Conservation (phyloP, 129 eudicot genomes). For the Centella asiatica region DNA sequence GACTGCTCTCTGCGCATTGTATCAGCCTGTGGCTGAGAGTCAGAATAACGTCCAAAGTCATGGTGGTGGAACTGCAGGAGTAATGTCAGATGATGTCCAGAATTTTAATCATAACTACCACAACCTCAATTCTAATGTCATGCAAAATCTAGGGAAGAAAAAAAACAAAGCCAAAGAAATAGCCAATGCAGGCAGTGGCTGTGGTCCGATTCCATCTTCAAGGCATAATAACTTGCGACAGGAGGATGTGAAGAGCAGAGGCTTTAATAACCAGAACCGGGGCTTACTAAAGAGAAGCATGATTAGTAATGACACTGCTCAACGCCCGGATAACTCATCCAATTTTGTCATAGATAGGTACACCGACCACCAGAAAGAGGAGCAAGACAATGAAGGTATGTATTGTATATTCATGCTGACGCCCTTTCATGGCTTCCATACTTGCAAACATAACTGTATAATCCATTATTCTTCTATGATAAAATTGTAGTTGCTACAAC, state of each 20-base stretch:
- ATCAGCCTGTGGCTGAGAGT: constrained; percentile 23
- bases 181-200: constrained; percentile 16
- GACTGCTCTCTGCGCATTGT: constrained; percentile 34
- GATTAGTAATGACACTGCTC: constrained; percentile 19
- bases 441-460: constrained; percentile 6
- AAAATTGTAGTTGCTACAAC: constrained; percentile 43
- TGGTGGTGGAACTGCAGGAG: constrained; percentile 19
- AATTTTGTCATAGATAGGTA: constrained; percentile 11
- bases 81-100: constrained; percentile 21
- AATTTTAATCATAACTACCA: constrained; percentile 17
- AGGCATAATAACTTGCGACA: constrained; percentile 23
- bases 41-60: constrained; percentile 23
- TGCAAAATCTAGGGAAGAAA: constrained; percentile 27
- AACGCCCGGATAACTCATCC: constrained; percentile 13
- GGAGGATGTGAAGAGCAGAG: constrained; percentile 25
- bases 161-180: constrained; percentile 28
- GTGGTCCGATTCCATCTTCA: constrained; percentile 25
- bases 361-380: constrained; percentile 27
- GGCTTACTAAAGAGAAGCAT: constrained; percentile 20
- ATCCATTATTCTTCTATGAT: background rate
- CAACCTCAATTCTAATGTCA: constrained; percentile 16
- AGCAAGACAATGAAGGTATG: constrained; percentile 33
- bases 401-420: background rate
- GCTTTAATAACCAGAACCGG: constrained; percentile 33
- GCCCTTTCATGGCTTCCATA: constrained; percentile 1